Evolutionary conservation across 2,329 filamentous ascomycete species (phyloP).

Genomic region (Mycosphaerella sp.): DNA sequence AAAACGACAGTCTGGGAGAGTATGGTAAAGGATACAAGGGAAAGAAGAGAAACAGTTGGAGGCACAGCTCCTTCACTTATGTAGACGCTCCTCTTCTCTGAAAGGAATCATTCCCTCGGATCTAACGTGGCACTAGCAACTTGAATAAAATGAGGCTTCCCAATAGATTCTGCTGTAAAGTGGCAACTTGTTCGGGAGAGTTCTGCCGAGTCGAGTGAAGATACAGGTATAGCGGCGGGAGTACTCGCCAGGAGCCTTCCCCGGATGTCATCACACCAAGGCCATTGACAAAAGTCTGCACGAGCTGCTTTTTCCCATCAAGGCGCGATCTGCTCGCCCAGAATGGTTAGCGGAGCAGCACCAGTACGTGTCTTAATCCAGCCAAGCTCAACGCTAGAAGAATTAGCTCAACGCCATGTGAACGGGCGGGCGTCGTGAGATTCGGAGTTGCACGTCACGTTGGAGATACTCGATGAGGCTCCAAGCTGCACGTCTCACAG

Average conservation of each 20-base stretch:
- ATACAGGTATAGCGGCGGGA: background rate
- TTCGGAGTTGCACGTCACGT: background rate
- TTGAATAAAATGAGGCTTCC: background rate
- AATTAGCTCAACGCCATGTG: background rate
- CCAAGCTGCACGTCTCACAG: background rate
- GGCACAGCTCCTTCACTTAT: background rate
- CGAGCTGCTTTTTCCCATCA: background rate
- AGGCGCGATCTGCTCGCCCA: background rate
- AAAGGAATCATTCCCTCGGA: background rate
- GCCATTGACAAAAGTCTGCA: background rate
- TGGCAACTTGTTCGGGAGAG: background rate
- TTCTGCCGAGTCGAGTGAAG: background rate
- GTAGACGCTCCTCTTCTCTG: background rate
- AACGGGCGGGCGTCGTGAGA: background rate
- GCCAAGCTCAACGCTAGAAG: background rate
- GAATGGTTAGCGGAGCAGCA: background rate
- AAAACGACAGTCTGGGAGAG: too few relatives aligned
- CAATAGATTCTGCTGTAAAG: background rate
- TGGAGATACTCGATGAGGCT: background rate
- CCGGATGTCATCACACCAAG: background rate
- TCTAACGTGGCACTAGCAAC: background rate
- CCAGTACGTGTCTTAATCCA: background rate
- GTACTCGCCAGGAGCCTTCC: background rate
- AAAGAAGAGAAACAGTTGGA: background rate
- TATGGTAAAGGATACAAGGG: background rate